Base-by-base conservation (phyloP, 176 grass and related monocot species). In the Ensete ventricosum region DNA sequence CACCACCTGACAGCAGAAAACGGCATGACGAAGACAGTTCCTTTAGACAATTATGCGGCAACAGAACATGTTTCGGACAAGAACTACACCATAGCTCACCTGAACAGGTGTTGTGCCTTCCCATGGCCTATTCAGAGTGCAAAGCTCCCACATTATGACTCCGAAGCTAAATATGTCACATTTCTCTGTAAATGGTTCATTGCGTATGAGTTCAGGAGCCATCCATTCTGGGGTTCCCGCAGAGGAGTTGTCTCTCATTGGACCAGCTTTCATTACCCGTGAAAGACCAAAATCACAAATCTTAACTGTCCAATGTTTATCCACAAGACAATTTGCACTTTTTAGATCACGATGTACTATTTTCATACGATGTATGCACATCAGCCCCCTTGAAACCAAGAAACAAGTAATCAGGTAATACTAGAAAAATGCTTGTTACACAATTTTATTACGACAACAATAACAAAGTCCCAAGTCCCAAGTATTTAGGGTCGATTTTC, bases 101-200 rank as follows among this genome's bases (percentile, higher is more conserved):
- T 99, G 95, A 83, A 92, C 95, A 62, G 95, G 72, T 62, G 87
- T 86, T 74, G 84, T 81, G 76, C 95, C 90, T 84, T 87, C 88
- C 90, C 95, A 94, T 73, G 95, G 95, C 17, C 88, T 90, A 83
- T 76, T 86, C 2, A 99, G 86, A 81, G 95, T 94, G 70, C 95
- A 99, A 77, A 99, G 95, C 53, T 99, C 95, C 95, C 95, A 99
- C 88, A 99, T 99, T 78, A 99, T 99, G 23, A 99, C 95, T 21
- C 95, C 95, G 12, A 98, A 82, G 76, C 95, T 99, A 79, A 99
- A 99, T 54, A 99, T 94, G 57, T 94, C 90, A 79, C 95, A 94
- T 74, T 99, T 99, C 77, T 99, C 90, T 50, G 86, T 91, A 74
- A 89, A 99, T 60, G 86, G 86, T 53, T 99, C 88, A 7, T 93